These are phyloP conservation scores for Straminergon stramineum DNA, from an alignment of 225 moss, liverwort and hornwort genomes.

Conservation along the genomic window DNA sequence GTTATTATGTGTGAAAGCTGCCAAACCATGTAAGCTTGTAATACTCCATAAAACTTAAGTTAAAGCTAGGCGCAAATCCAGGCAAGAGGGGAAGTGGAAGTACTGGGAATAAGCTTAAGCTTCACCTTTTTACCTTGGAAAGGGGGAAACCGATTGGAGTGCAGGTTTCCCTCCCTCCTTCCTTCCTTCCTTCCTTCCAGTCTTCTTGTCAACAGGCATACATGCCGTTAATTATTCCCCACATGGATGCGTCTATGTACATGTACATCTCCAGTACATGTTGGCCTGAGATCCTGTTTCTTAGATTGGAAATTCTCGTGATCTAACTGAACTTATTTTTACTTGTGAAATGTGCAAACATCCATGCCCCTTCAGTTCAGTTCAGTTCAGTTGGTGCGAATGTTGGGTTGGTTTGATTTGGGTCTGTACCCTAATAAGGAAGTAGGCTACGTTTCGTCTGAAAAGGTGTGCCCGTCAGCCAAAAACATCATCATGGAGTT, in stretches of 20 bases:
- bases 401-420: no score
- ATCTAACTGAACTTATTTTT: background rate
- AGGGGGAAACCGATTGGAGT: background rate
- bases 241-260: background rate
- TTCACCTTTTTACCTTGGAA: background rate
- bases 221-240: no score
- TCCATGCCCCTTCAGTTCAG: background rate
- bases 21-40: background rate
- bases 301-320: background rate
- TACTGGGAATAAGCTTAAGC: background rate
- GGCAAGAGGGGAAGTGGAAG: background rate
- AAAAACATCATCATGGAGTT: background rate
- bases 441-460: background rate
- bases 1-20: slow-evolving; percentile 7
- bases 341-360: background rate
- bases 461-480: background rate
- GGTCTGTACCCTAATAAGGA: background rate
- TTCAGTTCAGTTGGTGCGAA: background rate
- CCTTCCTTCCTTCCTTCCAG: background rate
- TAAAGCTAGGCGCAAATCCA: background rate
- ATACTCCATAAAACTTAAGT: no score
- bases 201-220: background rate
- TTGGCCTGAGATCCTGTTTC: background rate
- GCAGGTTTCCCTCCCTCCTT: background rate
- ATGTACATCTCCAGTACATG: background rate